A percentile compares a stretch with the other conserved stretches of the same genome.
Evolutionary conservation across 495 filamentous ascomycete genomes (phyloP).

Genomic region (Podospora pseudocomata): DNA sequence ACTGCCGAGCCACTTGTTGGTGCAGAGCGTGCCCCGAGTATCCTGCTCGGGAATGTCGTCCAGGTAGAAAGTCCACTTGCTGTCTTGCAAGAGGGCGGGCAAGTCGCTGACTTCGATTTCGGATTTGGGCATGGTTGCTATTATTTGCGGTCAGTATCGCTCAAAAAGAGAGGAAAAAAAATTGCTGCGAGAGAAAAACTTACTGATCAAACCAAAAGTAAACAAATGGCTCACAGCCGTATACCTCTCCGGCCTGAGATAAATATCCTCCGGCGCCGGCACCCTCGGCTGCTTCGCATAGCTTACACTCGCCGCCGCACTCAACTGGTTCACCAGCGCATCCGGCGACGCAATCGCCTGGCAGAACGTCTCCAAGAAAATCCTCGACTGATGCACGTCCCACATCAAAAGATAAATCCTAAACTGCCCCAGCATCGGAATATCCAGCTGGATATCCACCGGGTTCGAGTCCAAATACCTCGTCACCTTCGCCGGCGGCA

Average conservation of each 20-base stretch:
- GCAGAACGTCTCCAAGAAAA: conserved; percentile 55
- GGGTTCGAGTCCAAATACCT: conserved; percentile 68
- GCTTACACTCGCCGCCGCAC: conserved; percentile 47
- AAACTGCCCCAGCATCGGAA: conserved; percentile 68
- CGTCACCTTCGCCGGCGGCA: conserved; percentile 60
- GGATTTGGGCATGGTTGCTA: conserved; percentile 53
- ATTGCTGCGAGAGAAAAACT: conserved; percentile 12
- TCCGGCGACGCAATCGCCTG: conserved; percentile 37
- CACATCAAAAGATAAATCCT: conserved; percentile 61
- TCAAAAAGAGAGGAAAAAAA: background rate
- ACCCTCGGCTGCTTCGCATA: conserved; percentile 51
- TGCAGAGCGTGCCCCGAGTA: conserved; percentile 48
- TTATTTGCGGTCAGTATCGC: conserved; percentile 19
- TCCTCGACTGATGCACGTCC: conserved; percentile 47
- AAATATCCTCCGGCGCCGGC: conserved; percentile 53
- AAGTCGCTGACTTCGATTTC: conserved; percentile 61
- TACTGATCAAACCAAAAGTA: conserved; percentile 56
- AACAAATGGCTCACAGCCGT: conserved; percentile 55
- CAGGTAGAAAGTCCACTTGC: conserved; percentile 66
- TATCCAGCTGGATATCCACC: conserved; percentile 67
- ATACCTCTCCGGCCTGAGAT: conserved; percentile 58
- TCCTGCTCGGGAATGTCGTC: conserved; percentile 54
- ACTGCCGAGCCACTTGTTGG: conserved; percentile 60
- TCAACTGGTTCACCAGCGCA: conserved; percentile 48
- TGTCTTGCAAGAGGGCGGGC: conserved; percentile 52